Base-by-base conservation (phyloP, 768 basidiomycete genomes). In the Russula earlei region DNA sequence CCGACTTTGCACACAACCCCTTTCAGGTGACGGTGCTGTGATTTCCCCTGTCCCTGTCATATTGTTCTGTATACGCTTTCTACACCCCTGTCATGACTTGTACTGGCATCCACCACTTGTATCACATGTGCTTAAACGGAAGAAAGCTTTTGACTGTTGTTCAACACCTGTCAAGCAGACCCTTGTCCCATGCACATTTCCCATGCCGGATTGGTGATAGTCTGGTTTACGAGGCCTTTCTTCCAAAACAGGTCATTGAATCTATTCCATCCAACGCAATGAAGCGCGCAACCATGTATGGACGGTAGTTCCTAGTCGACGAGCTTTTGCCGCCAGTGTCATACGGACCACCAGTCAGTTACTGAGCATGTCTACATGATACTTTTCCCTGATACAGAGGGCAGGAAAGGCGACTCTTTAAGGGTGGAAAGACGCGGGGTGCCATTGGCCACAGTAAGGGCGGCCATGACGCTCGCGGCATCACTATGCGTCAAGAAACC, bases 401-500 rank as follows among this genome's bases (percentile, higher is more conserved):
- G 69, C 7, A 71, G 48, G 51, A 69, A 71, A 1, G 65, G 42
- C 12, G 69, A 69, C 31, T 69, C 66, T 43, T 66, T 68, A 7
- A 66, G 48, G 19, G 66, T 34, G 22, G 69, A 67, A 1, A 71
- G 60, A 19, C 64, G 59, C 2, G 62, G 64, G 0, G 33, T 44
- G 2, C 57, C 65, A 4, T 54, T 59, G 44, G 44, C 65, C 10
- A 64, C 67, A 3, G 67, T 57, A 14, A 62, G 59, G 24, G 70
- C 65, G 1, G 68, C 69, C 51, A 70, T 65, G 4, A 71, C 56
- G 22, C 60, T 67, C 11, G 66, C 59, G 6, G 66, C 68, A 3
- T 71, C 68, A 31, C 70, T 71, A 43, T 14, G 44, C 9, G 24
- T n/a, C 11, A 22, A 17, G 15, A 22, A 36, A 10, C 10, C 34